phyloP scores from a whole-genome alignment of 2,329 filamentous ascomycete genomes.

The Arthrobotrys sinensis region DNA sequence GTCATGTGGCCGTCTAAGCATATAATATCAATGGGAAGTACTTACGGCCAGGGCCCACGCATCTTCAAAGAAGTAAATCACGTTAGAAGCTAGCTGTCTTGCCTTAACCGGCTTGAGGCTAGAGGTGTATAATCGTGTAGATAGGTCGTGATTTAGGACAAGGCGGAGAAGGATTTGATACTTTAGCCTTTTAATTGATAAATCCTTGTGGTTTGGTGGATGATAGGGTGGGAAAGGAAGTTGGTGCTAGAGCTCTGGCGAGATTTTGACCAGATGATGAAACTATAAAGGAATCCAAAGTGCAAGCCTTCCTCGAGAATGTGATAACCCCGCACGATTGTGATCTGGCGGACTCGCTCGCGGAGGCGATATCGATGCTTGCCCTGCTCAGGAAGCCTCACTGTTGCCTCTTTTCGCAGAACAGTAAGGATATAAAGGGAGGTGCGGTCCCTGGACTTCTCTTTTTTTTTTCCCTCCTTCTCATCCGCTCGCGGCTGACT shows the following conservation, averaged over 20 bases:
- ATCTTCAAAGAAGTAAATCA: too few species aligned
- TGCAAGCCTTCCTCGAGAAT: slow-evolving; percentile 1
- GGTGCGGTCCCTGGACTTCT: not conserved
- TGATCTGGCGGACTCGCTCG: not conserved
- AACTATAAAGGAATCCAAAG: slow-evolving; percentile 15
- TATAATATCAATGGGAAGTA: too few species aligned
- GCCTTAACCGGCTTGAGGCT: too few species aligned
- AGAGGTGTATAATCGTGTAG: too few species aligned
- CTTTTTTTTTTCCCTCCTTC: not conserved
- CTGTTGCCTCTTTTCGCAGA: not conserved
- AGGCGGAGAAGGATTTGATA: too few species aligned
- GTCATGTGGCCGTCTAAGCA: too few species aligned
- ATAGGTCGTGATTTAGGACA: too few species aligned
- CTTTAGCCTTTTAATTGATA: too few species aligned
- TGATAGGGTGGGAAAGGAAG: not conserved
- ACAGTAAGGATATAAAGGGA: slow-evolving; percentile 5
- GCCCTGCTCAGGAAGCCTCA: not conserved
- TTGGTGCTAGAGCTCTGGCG: not conserved
- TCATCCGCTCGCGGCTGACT: not conserved
- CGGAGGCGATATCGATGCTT: slow-evolving; percentile 2
- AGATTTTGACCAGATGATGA: not conserved
- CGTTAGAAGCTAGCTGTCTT: too few species aligned
- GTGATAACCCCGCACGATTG: slow-evolving; percentile 5
- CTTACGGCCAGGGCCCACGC: too few species aligned
- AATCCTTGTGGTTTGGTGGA: too few species aligned